These are phyloP conservation scores for Linderniella brevidens DNA, from an alignment of 257 asterid species.

Conservation along the genomic window DNA sequence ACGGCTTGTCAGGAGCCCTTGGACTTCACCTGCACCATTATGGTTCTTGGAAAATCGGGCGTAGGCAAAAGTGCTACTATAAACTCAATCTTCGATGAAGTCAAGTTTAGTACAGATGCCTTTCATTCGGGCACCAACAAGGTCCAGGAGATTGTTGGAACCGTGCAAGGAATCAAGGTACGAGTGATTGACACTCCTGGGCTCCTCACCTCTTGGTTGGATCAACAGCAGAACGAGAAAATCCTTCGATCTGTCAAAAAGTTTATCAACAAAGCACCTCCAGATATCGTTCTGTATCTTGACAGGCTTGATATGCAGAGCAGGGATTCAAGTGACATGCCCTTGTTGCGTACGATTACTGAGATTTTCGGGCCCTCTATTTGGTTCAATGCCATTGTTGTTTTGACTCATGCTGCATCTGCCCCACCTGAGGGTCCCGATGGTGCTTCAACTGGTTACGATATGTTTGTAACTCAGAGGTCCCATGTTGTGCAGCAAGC, in stretches of 20 bases:
- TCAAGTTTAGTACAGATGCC: conserved; percentile 76
- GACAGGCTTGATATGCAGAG: conserved; percentile 94
- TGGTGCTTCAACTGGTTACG: conserved; percentile 82
- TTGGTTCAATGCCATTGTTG: conserved; percentile 98
- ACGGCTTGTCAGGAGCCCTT: conserved; percentile 85
- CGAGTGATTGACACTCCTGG: conserved; percentile 97
- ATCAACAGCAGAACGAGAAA: conserved; percentile 82
- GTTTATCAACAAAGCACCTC: conserved; percentile 74
- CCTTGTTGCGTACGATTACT: conserved; percentile 77
- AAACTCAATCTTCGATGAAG: conserved; percentile 85
- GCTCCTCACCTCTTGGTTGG: conserved; percentile 90
- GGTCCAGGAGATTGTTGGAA: conserved; percentile 96
- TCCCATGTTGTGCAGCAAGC: conserved; percentile 94
- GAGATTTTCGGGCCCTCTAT: conserved; percentile 83
- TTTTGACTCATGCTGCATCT: conserved; percentile 92
- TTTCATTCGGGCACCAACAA: conserved; percentile 71
- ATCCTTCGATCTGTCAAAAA: conserved; percentile 60
- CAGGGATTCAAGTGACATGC: conserved; percentile 86
- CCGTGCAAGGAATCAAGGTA: conserved; percentile 90
- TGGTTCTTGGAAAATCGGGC: conserved; percentile 97
- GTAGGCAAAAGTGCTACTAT: conserved; percentile 99
- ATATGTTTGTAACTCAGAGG: conserved; percentile 95
- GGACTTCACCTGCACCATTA: conserved; percentile 90
- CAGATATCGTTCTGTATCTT: conserved; percentile 90
- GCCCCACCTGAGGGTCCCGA: conserved; percentile 98